These are phyloP conservation scores for Pichia sp. DNA, from an alignment of 1,139 yeast species.

Conservation along the genomic window DNA sequence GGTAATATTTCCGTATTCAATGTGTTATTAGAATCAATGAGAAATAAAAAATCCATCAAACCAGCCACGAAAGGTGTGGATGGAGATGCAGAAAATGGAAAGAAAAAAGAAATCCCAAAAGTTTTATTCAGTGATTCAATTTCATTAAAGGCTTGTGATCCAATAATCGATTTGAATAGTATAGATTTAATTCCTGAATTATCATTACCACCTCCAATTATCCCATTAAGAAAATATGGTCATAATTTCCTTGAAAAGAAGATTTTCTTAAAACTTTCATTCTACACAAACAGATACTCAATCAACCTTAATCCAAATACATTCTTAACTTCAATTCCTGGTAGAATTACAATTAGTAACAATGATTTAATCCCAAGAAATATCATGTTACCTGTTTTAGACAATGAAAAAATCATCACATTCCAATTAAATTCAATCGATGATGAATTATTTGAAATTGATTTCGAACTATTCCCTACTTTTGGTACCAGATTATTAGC, in stretches of 20 bases:
- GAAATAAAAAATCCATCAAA: constrained; percentile 15
- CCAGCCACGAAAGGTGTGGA: background rate
- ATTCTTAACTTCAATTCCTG: constrained; percentile 46
- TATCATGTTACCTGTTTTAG: constrained; percentile 73
- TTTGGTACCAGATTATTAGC: constrained; percentile 93
- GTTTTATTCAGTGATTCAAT: constrained; percentile 3
- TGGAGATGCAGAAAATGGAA: background rate
- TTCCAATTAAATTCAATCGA: constrained; percentile 86
- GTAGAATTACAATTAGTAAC: constrained; percentile 70
- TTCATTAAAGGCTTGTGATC: constrained; percentile 11
- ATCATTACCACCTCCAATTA: constrained; percentile 92
- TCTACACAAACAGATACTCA: constrained; percentile 59
- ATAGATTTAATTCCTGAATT: constrained; percentile 85
- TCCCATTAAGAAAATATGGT: constrained; percentile 91
- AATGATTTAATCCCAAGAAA: constrained; percentile 85
- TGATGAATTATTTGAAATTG: constrained; percentile 60
- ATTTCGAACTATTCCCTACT: constrained; percentile 90
- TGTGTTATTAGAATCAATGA: constrained; percentile 47
- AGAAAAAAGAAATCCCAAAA: background rate
- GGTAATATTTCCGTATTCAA: constrained; percentile 83
- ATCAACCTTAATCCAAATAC: constrained; percentile 50
- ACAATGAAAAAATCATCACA: constrained; percentile 68
- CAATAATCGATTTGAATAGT: constrained; percentile 29
- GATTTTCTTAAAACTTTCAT: constrained; percentile 73
- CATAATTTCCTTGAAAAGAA: constrained; percentile 92